Evolutionary conservation across 768 basidiomycete genomes (phyloP).

Genomic region (Galerina marginata): DNA sequence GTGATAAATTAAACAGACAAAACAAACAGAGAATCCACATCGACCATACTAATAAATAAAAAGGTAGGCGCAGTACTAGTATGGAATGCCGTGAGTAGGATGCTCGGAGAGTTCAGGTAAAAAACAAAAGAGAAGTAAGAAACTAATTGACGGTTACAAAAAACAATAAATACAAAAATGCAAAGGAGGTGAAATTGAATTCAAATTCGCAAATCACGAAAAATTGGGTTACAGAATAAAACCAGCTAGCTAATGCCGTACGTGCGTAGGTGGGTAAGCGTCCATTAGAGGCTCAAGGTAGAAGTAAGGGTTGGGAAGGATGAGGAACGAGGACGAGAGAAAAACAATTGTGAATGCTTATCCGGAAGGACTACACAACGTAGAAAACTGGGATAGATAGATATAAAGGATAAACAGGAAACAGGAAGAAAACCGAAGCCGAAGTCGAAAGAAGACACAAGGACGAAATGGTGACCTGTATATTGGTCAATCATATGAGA

Average conservation of each 20-base stretch:
- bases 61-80: too few species aligned
- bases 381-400: not conserved
- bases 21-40: too few species aligned
- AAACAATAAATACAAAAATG: constrained; percentile 4
- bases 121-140: not conserved
- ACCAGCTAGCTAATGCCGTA: not conserved
- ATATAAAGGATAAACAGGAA: not conserved
- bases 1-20: too few species aligned
- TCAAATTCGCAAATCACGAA: not conserved
- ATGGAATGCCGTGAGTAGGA: too few species aligned
- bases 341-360: constrained; percentile 1
- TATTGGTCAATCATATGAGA: not conserved
- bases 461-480: not conserved
- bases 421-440: not conserved
- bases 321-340: not conserved
- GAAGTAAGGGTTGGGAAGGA: not conserved
- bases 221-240: not conserved
- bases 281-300: not conserved
- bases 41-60: too few species aligned
- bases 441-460: constrained; percentile 1
- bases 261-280: not conserved
- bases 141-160: not conserved
- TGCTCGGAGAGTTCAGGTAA: too few species aligned
- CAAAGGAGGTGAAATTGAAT: too few species aligned
- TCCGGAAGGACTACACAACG: constrained; percentile 2